Evolutionary conservation across 805 yeast species (phyloP).

Genomic region (Jamesozyma spencerorum): DNA sequence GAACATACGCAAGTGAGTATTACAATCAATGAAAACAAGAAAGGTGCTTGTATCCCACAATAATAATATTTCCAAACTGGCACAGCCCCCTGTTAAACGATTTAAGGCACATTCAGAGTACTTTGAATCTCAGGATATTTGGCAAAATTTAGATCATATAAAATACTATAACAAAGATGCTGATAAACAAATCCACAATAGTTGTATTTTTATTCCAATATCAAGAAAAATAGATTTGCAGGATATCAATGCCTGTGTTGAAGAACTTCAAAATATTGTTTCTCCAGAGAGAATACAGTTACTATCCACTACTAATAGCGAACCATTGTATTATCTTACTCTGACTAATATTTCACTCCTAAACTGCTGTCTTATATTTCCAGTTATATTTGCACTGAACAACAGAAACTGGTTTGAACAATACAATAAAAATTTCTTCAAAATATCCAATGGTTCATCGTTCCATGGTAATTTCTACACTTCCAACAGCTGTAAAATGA

Average conservation of each 20-base stretch:
- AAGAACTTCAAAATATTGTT: constrained; percentile 13
- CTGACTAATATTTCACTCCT: constrained; percentile 14
- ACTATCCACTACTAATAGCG: too few relatives aligned
- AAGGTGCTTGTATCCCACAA: not conserved
- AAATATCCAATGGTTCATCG: constrained; percentile 8
- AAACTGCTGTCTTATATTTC: constrained; percentile 17
- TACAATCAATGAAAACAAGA: constrained; percentile 1
- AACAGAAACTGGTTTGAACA: constrained; percentile 10
- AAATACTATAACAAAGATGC: constrained; percentile 8
- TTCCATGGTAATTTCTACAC: constrained; percentile 15
- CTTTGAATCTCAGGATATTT: constrained; percentile 18
- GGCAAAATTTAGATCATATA: constrained; percentile 19
- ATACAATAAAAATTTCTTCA: constrained; percentile 8
- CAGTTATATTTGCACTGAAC: constrained; percentile 12
- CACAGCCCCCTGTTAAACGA: not conserved
- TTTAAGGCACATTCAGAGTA: constrained; percentile 1
- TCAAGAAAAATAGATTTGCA: not conserved
- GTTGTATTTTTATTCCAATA: constrained; percentile 13
- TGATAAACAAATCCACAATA: constrained; percentile 9
- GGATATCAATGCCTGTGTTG: constrained; percentile 8
- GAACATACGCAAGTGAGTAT: not conserved
- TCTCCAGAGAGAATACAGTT: constrained; percentile 10
- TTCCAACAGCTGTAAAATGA: constrained; percentile 8
- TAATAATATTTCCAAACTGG: not conserved
- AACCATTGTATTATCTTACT: constrained; percentile 3